These are phyloP conservation scores for Ramaria sp. DNA, from an alignment of 768 basidiomycete species.

Conservation along the genomic window DNA sequence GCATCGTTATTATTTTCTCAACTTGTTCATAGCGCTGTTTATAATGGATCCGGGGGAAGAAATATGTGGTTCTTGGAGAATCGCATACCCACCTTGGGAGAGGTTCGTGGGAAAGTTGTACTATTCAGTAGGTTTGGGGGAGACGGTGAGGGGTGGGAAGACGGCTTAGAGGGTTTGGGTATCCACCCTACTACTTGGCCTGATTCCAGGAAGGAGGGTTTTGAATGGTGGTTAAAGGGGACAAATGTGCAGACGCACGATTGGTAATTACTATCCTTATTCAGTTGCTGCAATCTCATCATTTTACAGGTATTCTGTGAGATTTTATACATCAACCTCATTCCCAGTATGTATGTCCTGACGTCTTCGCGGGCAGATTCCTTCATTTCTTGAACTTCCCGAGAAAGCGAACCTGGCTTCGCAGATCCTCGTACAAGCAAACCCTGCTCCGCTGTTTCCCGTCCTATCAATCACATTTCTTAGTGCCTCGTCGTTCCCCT, in stretches of 20 bases:
- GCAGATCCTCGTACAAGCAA: constrained; percentile 34
- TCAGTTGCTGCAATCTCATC: neutral
- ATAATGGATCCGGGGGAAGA: constrained; percentile 33
- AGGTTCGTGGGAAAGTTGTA: constrained; percentile 78
- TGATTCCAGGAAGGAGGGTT: constrained; percentile 60
- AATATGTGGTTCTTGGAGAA: constrained; percentile 80
- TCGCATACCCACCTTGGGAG: constrained; percentile 67
- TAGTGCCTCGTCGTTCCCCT: constrained; percentile 72
- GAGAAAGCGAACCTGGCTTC: constrained; percentile 65
- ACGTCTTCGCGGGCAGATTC: constrained; percentile 45
- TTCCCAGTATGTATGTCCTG: neutral
- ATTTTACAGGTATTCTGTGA: constrained; percentile 2
- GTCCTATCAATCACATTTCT: constrained; percentile 68
- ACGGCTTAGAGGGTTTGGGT: constrained; percentile 59
- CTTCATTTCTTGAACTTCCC: constrained; percentile 70
- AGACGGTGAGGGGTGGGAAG: constrained; percentile 58
- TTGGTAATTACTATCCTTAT: constrained; percentile 39
- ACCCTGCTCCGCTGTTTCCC: constrained; percentile 24
- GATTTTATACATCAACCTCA: neutral
- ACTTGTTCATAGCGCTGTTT: constrained; percentile 57
- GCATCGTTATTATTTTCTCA: constrained; percentile 42
- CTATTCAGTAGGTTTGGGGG: constrained; percentile 82
- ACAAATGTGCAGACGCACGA: constrained; percentile 71
- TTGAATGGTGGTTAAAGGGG: constrained; percentile 67
- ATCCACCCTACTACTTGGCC: constrained; percentile 88